Conservation (phyloP, 1,139 yeast species). For the Lodderomyces beijingensis region DNA sequence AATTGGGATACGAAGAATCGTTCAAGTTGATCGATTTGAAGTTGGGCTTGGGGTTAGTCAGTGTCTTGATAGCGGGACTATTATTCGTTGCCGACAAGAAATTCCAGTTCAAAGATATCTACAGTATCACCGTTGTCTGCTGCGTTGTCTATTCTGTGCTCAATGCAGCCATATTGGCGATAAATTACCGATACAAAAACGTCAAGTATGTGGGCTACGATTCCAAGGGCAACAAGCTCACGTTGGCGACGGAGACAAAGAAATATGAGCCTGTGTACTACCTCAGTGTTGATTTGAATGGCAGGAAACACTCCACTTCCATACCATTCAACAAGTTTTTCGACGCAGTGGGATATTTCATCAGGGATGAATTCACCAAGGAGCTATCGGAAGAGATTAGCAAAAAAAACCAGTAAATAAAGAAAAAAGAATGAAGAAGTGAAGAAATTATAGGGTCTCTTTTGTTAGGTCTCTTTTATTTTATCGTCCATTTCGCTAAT, state of each 20-base stretch:
- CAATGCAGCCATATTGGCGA: constrained; percentile 44
- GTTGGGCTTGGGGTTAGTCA: constrained; percentile 62
- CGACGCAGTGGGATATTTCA: constrained; percentile 45
- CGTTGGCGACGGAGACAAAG: constrained; percentile 33
- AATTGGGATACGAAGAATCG: constrained; percentile 61
- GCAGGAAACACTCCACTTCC: constrained; percentile 21
- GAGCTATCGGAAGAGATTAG: constrained; percentile 27
- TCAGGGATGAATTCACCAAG: constrained; percentile 33
- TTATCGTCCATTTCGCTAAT: constrained; percentile 52
- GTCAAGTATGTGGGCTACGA: constrained; percentile 57
- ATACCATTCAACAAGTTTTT: constrained; percentile 42
- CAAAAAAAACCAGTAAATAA: constrained; percentile 10
- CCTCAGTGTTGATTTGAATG: constrained; percentile 31
- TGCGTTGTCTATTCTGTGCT: constrained; percentile 53
- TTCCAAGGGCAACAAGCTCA: constrained; percentile 31
- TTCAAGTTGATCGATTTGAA: constrained; percentile 57
- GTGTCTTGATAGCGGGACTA: constrained; percentile 62
- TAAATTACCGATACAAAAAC: constrained; percentile 43
- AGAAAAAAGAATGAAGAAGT: constrained; percentile 15
- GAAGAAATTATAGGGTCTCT: constrained; percentile 1
- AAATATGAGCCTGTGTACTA: constrained; percentile 37
- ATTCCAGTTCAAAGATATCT: constrained; percentile 38
- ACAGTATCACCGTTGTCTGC: constrained; percentile 28
- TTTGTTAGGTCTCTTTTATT: constrained; percentile 11
- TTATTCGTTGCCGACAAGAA: constrained; percentile 68